Base-by-base conservation (phyloP, 2,329 filamentous ascomycete species). In the Phialemoniopsis sp. region DNA sequence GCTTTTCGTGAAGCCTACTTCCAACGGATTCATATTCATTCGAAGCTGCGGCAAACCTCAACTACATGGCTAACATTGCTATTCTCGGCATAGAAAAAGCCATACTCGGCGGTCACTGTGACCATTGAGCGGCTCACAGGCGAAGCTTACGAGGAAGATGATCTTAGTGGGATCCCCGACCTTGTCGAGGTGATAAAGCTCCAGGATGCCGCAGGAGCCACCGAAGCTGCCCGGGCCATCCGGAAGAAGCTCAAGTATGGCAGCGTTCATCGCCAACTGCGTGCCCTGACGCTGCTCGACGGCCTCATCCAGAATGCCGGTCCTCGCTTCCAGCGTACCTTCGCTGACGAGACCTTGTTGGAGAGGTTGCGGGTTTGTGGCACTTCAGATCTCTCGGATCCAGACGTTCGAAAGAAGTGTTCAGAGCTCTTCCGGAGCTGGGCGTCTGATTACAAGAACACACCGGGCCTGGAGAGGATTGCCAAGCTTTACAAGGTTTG, bases 161-260 rank as follows among this genome's bases (percentile, higher is more conserved):
- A 97, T 60, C 72, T 94, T 29, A 85, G 87, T 53, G 93, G 91
- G 17, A 89, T 98, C 48, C 87, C 91, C 31, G 90, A 97, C 54
- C 80, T 98, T 17, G 87, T 97, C 47, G 93, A 98, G 63, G 89
- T 93, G 41, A 87, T 98, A 58, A 85, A 87, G 49, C 80, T 98
- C 43, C 93, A 98, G 64, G 21, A 26, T 10, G 75, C 78, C 18
- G 86, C 87, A 7, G 93, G 93, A 0, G 89, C 93, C 2, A 78
- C 80, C 12, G 93, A 98, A 69, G 90, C 90, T 43, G 89, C 91
- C 39, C 81, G 93, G 56, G 90, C 93, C 35, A 78, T 98, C 52
- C 82, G 93, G 44, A 98, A 98, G 78, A 97, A 97, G 71, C 79
- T 98, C 75, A 98, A 98, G 69, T 97, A 98, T 64, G 93, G 93